Base-by-base conservation (phyloP, 2,329 filamentous ascomycete genomes). In the Arthrobotrys entomopaga region DNA sequence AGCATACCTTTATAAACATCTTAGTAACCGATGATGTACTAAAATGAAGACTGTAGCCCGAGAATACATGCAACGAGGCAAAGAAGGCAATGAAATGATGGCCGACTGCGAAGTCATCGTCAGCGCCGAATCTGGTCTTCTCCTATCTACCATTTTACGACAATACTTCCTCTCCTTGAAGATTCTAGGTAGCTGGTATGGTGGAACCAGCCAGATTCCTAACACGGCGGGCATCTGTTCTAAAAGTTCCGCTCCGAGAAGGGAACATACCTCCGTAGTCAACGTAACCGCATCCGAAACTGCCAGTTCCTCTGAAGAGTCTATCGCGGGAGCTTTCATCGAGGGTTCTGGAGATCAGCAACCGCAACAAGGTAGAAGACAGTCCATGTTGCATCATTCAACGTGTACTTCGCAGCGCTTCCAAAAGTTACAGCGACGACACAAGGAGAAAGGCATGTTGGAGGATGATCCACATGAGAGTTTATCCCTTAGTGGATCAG, bases 141-240 rank as follows among this genome's bases (percentile, higher is more conserved):
- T 97, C 65, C 91, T 97, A 78, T 93, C 90, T 56, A 91, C 91
- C 79, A 89, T 97, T 80, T 85, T 97, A 19, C 88, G 93, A 11
- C 93, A 97, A 80, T 97, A 96, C 81, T 97, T 97, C 82, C 90
- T 96, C 86, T 91, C 89, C 5, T 84, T 96, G 49, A 91, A 91
- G 65, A 90, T 93, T 0, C 83, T 96, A 24, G 91, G 92, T 16
- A 87, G 88, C 78, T 97, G 93, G 93, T 88, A 87, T 72, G 88
- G 91, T 38, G 83, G 86, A 24, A 85, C 85, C 20, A 83, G 92
- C 52, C 85, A 88, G 77, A 81, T 82, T 15, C 82, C 81, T 16
- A 85, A 87, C 65, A 85, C 83, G 58, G 81, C 85, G 50, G 82
- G 85, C 48, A 82, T 82, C 3, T 71, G 80, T 48, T 49, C 80